A percentile compares a stretch with the other conserved stretches of the same genome.
Conservation (phyloP, 495 filamentous ascomycete species). For the Aspergillus baeticus region DNA sequence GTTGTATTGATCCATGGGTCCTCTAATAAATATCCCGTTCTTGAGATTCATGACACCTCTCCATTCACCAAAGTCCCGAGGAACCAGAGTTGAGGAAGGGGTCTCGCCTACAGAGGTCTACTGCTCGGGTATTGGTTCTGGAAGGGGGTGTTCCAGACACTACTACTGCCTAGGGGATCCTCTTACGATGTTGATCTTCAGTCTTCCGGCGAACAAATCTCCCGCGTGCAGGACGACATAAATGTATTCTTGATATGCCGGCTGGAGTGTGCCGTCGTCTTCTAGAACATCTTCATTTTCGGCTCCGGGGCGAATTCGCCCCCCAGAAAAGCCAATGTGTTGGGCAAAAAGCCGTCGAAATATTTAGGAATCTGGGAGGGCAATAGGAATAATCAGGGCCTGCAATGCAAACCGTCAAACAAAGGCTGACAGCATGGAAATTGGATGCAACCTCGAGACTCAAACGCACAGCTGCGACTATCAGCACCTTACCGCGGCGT, state of each 20-base stretch:
- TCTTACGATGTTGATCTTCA: not conserved
- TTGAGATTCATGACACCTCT: not conserved
- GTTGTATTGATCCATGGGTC: not conserved
- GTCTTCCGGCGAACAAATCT: not conserved
- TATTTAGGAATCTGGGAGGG: not conserved
- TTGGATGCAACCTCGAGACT: conserved; percentile 17
- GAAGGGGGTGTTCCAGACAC: not conserved
- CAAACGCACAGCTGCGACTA: conserved; percentile 1
- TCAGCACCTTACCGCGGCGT: conserved; percentile 18
- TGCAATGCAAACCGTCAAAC: not conserved
- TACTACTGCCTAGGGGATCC: too few species aligned
- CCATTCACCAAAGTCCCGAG: not conserved
- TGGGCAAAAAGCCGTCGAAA: not conserved
- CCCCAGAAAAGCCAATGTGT: not conserved
- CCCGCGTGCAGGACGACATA: not conserved
- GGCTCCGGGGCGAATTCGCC: not conserved
- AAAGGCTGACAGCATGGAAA: conserved; percentile 2
- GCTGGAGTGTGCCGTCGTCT: conserved; percentile 7
- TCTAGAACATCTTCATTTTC: conserved; percentile 13
- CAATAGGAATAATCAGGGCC: too few species aligned
- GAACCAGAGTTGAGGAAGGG: not conserved
- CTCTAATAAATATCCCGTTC: not conserved
- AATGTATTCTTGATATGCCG: conserved; percentile 4
- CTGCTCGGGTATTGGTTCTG: not conserved
- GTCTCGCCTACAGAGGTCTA: not conserved